Conservation (phyloP, 1,284 basidiomycete genomes). For the Marasmius oreades region DNA sequence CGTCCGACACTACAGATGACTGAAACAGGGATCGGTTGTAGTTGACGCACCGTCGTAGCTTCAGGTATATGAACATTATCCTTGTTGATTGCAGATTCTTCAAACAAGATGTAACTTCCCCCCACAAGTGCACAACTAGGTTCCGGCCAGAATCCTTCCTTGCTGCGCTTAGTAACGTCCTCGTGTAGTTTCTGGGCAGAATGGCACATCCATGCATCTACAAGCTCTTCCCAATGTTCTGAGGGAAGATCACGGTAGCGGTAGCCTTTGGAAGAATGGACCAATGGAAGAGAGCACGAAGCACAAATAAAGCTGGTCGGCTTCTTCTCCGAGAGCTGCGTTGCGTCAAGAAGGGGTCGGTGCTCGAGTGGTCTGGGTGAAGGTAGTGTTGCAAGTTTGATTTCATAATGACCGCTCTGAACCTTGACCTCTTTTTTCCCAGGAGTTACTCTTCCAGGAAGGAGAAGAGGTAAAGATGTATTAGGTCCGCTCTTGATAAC, state of each 20-base stretch:
- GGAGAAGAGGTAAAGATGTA: conserved; percentile 53
- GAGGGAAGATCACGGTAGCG: conserved; percentile 85
- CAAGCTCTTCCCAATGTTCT: conserved; percentile 94
- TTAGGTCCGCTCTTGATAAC: conserved; percentile 57
- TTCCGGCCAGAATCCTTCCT: conserved; percentile 78
- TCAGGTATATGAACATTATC: conserved; percentile 51
- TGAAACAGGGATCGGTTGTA: conserved; percentile 13
- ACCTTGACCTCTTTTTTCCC: conserved; percentile 60
- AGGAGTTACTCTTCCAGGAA: conserved; percentile 61
- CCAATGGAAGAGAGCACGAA: conserved; percentile 72
- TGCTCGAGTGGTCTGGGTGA: conserved; percentile 23
- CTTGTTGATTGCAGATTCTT: conserved; percentile 51
- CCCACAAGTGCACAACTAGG: conserved; percentile 75
- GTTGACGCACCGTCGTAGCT: conserved; percentile 52
- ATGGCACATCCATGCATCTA: conserved; percentile 99
- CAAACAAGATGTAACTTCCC: conserved; percentile 80
- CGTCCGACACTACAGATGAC: conserved; percentile 47
- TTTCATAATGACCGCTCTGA: conserved; percentile 61
- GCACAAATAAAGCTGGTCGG: conserved; percentile 68
- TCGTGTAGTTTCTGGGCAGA: conserved; percentile 80
- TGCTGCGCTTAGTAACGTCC: conserved; percentile 60
- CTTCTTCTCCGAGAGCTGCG: conserved; percentile 48
- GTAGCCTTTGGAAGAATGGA: conserved; percentile 45
- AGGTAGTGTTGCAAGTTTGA: conserved; percentile 54
- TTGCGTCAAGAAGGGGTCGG: conserved; percentile 62